Base-by-base conservation (phyloP, 73 alveolate species). In the Paramecium bursaria region DNA sequence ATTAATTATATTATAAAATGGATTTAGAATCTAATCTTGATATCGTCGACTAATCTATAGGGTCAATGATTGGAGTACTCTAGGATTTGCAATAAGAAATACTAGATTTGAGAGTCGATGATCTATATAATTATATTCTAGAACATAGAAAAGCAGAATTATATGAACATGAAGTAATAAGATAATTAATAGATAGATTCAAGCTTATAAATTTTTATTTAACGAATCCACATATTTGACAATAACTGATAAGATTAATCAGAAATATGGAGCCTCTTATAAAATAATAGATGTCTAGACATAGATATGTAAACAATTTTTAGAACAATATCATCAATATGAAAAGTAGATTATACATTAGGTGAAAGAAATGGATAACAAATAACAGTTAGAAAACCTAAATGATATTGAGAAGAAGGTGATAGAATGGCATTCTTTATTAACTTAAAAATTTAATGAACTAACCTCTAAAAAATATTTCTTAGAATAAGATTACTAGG, bases 61-160 rank as follows among this genome's bases (percentile, higher is more conserved):
- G 82, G 44, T 67, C 82, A 33, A 31, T 67, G 82, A 57, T 57
- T 21, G 82, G 82, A 6, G 55, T 67, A 1, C 50, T 67, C 4
- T 39, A 47, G 22, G 82, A 67, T 35, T 42, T 67, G 21, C 33
- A 67, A 14, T 35, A 67, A 17, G 33, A 67, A 11, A 35, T 19
- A 13, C 22, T 42, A 29, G 82, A 67, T 42, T 47, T 67, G 44
- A 35, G 46, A 11, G 27, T 67, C 7, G 22, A 67, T 21, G 53
- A 67, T 9, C 44, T 67, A 67, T 42, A 33, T 26, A 15, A 44
- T 35, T 11, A 14, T 6, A 67, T 42, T 7, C 15, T 1, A 1
- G 82, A 67, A 44, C 44, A 39, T 30, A 67, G 82, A 67, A 19
- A 31, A 25, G 22, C 53, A 0, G 44, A 33, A 25, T 30, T 67